A percentile compares a stretch with the other conserved stretches of the same genome.
Evolutionary conservation across 495 filamentous ascomycete genomes (phyloP).

Genomic region (Beverwykella pulmonaria): DNA sequence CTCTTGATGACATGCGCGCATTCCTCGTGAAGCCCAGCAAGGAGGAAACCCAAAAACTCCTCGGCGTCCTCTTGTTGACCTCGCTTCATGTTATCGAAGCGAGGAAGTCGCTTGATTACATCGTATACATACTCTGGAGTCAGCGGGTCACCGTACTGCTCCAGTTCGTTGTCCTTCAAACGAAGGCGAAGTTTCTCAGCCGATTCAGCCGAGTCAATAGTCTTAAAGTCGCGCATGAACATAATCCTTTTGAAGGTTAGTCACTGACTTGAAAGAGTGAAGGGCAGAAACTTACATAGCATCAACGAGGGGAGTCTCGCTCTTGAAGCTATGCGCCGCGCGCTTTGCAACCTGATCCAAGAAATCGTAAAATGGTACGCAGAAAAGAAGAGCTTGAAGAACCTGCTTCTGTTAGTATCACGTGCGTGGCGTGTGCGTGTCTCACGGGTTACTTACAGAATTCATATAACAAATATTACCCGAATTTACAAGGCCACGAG

Average conservation of each 20-base stretch:
- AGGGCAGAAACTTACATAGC: constrained; percentile 69
- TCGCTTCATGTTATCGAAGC: constrained; percentile 91
- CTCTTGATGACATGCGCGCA: constrained; percentile 73
- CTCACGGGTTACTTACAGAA: constrained; percentile 69
- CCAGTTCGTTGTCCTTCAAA: constrained; percentile 79
- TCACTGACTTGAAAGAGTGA: not conserved
- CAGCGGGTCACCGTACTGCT: constrained; percentile 88
- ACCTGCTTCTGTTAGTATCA: constrained; percentile 57
- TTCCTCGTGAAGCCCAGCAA: constrained; percentile 93
- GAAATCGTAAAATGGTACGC: constrained; percentile 91
- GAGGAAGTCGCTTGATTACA: constrained; percentile 78
- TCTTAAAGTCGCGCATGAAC: constrained; percentile 91
- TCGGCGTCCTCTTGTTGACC: constrained; percentile 98
- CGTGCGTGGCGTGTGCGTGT: not conserved
- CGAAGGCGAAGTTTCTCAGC: constrained; percentile 71
- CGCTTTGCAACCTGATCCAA: constrained; percentile 83
- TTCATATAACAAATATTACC: constrained; percentile 99
- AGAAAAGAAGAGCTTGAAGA: constrained; percentile 89
- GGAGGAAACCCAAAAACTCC: constrained; percentile 91
- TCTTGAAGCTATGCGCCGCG: constrained; percentile 88
- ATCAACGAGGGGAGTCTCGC: constrained; percentile 90
- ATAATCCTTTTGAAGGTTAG: constrained; percentile 65
- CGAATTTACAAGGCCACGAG: constrained; percentile 92
- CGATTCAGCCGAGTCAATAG: constrained; percentile 76
- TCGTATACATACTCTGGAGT: constrained; percentile 95